These are phyloP conservation scores for Ophiostoma australiae DNA, from an alignment of 2,329 filamentous ascomycete species.

Conservation along the genomic window DNA sequence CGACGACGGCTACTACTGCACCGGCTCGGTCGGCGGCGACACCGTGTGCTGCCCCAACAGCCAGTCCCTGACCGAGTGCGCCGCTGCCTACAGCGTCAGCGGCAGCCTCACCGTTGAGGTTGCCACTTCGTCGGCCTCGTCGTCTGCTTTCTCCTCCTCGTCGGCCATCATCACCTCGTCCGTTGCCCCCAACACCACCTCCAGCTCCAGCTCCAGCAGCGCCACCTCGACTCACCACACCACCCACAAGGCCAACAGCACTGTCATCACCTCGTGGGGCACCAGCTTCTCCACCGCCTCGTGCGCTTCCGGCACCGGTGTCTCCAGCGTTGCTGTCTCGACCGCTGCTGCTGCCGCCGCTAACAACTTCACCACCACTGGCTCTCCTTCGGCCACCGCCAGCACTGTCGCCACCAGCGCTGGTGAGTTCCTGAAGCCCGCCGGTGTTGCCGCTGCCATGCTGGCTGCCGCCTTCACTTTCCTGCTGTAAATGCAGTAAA, in stretches of 20 bases:
- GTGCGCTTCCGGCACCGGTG: conserved; percentile 25
- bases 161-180: conserved; percentile 28
- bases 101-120: conserved; percentile 47
- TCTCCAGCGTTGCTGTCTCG: conserved; percentile 1
- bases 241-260: conserved; percentile 25
- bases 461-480: conserved; percentile 33
- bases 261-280: conserved; percentile 24
- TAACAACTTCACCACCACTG: conserved; percentile 26
- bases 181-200: conserved; percentile 8
- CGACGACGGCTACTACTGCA: conserved; percentile 57
- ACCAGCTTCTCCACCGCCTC: conserved; percentile 27
- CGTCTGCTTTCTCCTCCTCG: conserved; percentile 29
- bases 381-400: conserved; percentile 21
- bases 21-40: conserved; percentile 43
- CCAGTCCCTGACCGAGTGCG: conserved; percentile 51
- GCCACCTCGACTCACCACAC: conserved; percentile 15
- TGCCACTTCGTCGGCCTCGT: conserved; percentile 35
- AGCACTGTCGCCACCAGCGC: conserved; percentile 32
- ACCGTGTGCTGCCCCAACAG: conserved; percentile 59
- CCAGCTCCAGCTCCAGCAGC: conserved; percentile 18
- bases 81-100: conserved; percentile 44
- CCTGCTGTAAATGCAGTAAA: conserved; percentile 26
- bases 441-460: conserved; percentile 31
- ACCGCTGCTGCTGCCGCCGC: conserved; percentile 7
- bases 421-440: conserved; percentile 33